phyloP scores from a whole-genome alignment of 2,329 filamentous ascomycete species.

The Blastomyces parvus region DNA sequence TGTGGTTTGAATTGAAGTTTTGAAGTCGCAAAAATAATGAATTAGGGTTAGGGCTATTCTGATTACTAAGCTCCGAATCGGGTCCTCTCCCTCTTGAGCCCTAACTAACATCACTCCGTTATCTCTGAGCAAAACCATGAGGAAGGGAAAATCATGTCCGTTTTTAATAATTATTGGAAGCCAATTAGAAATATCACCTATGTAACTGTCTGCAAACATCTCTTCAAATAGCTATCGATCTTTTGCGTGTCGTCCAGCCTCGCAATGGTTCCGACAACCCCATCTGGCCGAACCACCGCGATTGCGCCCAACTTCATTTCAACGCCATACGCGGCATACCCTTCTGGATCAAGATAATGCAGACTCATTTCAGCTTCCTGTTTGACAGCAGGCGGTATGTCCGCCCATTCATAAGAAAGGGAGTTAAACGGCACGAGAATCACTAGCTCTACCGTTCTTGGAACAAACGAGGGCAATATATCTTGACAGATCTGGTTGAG shows the following conservation, averaged over 20 bases:
- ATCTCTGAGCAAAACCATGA: no score
- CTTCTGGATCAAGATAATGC: constrained; percentile 3
- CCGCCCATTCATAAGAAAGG: neutral
- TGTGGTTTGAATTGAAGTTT: no score
- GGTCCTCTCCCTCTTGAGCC: neutral
- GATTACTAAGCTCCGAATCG: neutral
- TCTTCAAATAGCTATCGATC: constrained; percentile 20
- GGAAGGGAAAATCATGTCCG: neutral
- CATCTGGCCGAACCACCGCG: constrained; percentile 30
- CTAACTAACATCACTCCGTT: neutral
- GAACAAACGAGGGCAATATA: neutral
- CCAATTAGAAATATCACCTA: neutral
- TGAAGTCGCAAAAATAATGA: no score
- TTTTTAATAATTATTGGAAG: neutral
- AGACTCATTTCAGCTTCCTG: constrained; percentile 1
- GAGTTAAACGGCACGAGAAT: neutral
- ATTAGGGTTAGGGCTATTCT: neutral
- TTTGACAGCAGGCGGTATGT: constrained; percentile 4
- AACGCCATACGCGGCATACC: constrained; percentile 2
- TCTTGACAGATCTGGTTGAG: neutral
- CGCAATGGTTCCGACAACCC: constrained; percentile 24
- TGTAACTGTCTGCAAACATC: constrained; percentile 1
- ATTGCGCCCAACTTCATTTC: constrained; percentile 20
- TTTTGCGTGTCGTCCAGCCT: constrained; percentile 19
- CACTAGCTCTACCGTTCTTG: neutral